Percentiles rank a stretch among this genome's conserved stretches.
Evolutionary conservation across 441 rosid species (phyloP).

Genomic region (Capsella rubella): DNA sequence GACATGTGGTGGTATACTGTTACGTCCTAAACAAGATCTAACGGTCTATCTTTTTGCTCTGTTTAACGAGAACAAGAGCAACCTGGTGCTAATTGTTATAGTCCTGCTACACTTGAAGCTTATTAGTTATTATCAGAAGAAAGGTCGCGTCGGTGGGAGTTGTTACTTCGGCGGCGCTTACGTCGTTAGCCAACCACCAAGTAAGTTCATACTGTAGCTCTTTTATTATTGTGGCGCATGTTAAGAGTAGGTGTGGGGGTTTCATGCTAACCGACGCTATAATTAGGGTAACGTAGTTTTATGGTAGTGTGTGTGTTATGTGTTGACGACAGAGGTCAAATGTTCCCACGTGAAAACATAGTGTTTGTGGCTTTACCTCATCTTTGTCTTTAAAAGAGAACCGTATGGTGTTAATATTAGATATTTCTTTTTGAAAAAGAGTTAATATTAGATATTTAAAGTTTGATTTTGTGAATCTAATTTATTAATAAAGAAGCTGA

Average conservation of each 20-base stretch:
- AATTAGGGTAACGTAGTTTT: constrained; percentile 25
- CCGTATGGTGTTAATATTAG: constrained; percentile 23
- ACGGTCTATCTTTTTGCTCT: constrained; percentile 82
- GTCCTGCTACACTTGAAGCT: constrained; percentile 77
- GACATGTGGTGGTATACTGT: constrained; percentile 83
- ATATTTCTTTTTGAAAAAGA: too few species aligned
- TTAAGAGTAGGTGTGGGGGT: constrained; percentile 19
- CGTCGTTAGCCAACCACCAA: constrained; percentile 75
- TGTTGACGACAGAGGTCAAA: constrained; percentile 22
- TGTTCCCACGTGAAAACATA: constrained; percentile 42
- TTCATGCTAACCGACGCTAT: not conserved
- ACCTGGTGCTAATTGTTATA: constrained; percentile 69
- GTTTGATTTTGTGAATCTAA: not conserved
- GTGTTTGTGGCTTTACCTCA: constrained; percentile 7
- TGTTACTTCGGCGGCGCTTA: constrained; percentile 87
- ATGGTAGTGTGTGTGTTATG: not conserved
- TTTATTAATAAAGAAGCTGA: not conserved
- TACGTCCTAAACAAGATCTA: constrained; percentile 79
- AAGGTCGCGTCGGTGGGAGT: constrained; percentile 65
- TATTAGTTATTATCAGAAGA: constrained; percentile 88
- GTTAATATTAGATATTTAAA: too few species aligned
- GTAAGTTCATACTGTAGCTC: constrained; percentile 48
- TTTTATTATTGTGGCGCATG: not conserved
- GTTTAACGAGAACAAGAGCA: constrained; percentile 87
- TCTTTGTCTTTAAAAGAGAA: constrained; percentile 6